Evolutionary conservation across 78 protist species (phyloP).

Genomic region (Speleostelium caveatum): DNA sequence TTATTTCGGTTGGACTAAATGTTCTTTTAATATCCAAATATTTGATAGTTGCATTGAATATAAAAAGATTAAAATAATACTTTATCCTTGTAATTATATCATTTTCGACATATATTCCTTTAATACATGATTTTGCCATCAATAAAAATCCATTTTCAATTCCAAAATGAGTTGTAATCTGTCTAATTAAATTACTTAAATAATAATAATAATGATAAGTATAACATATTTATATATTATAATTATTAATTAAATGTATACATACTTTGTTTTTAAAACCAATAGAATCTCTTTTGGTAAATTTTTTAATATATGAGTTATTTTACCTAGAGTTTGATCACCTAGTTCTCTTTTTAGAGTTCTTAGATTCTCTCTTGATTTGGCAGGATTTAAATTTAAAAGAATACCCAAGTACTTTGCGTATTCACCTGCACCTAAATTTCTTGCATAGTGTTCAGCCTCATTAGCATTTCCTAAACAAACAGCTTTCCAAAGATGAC

Average conservation of each 20-base stretch:
- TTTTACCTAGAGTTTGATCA: slow-evolving; percentile 32
- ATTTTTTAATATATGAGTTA: slow-evolving; percentile 53
- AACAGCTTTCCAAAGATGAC: slow-evolving; percentile 69
- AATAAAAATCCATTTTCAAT: slow-evolving; percentile 69
- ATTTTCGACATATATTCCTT: slow-evolving; percentile 43
- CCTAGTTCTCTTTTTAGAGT: slow-evolving; percentile 40
- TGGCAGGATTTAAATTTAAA: slow-evolving; percentile 39
- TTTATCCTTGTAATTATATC: slow-evolving; percentile 1
- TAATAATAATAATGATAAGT: not conserved
- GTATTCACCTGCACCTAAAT: slow-evolving; percentile 60
- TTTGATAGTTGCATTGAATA: slow-evolving; percentile 40
- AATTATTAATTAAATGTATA: not conserved
- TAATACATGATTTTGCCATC: slow-evolving; percentile 71
- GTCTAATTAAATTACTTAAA: slow-evolving; percentile 47
- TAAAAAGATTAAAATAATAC: slow-evolving; percentile 33
- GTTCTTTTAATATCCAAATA: not conserved
- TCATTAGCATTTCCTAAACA: slow-evolving; percentile 30
- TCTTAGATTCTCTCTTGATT: slow-evolving; percentile 56
- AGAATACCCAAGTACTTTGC: slow-evolving; percentile 53
- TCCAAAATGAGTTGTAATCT: slow-evolving; percentile 66
- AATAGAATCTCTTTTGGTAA: slow-evolving; percentile 75
- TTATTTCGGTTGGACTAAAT: not conserved
- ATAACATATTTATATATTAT: no score
- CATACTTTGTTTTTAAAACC: slow-evolving; percentile 77
- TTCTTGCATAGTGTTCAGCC: slow-evolving; percentile 32